Evolutionary conservation across 2,329 filamentous ascomycete species (phyloP), one percentile per base, ranked within the genome.

Genomic region (Verticillium nonalfalfae): DNA sequence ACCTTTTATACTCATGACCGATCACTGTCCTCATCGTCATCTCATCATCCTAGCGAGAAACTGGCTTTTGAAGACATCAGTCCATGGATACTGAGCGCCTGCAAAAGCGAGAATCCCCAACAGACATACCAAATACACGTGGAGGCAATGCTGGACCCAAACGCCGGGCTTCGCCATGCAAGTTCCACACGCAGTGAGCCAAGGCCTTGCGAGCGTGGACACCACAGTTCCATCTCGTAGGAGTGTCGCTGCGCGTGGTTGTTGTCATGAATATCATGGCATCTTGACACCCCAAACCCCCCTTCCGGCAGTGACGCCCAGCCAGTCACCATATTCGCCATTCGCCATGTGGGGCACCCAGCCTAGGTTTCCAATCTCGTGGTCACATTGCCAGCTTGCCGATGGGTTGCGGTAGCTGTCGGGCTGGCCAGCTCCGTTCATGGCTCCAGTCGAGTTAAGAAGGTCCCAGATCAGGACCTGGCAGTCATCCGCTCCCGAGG

Each of bases 401-500:
- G 90, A 85, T 0, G 91, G 91, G 26, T 82, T 88, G 64, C 85
- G 85, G 72, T 77, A 81, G 71, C 80, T 89, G 54, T 87, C 85
- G 18, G 78, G 71, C 58, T 78, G 77, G 3, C 78, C 75, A 1
- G 77, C 74, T 39, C 83, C 84, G 65, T 85, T 85, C 45, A 78
- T 69, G 10, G 76, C 69, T 45, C 76, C 73, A 64, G 82, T 69
- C 74, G 81, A 66, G 63, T 90, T 94, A 66, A 97, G 82, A 10
- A 99, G 81, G 74, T 99, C 95, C 95, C 95, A 99, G 15, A 97
- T 82, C 36, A 98, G 81, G 1, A 98, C 94, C 67, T 95, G 85
- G 65, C 88, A 94, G 74, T 99, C 95, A 70, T 99, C 95, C 6
- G 84, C 95, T 38, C 95, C 95, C 0, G 92, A 96, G 15, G 94